Evolutionary conservation across 225 moss, liverwort and hornwort species (phyloP).

Genomic region (Pleurozium schreberi): DNA sequence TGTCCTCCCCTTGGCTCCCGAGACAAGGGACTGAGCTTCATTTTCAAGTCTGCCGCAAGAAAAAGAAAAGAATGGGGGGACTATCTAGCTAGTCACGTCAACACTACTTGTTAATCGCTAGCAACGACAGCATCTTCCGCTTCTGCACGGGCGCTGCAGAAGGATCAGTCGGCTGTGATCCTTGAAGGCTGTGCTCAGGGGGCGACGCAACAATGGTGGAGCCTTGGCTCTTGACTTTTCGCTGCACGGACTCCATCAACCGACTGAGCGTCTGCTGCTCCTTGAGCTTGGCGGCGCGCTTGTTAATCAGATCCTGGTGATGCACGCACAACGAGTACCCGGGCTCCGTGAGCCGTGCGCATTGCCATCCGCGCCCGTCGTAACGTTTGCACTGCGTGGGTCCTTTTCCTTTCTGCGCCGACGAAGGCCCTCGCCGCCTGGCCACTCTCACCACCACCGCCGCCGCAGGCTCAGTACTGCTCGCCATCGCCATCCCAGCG

Average conservation of each 20-base stretch:
- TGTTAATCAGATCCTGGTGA: slow-evolving; percentile 50
- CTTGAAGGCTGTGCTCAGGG: background rate
- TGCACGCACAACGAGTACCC: slow-evolving; percentile 48
- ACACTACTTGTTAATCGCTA: slow-evolving; percentile 21
- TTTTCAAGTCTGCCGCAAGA: background rate
- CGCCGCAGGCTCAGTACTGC: background rate
- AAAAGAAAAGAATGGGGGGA: background rate
- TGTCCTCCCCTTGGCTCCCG: background rate
- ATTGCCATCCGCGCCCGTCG: slow-evolving; percentile 52
- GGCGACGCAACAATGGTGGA: background rate
- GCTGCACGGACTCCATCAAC: slow-evolving; percentile 20
- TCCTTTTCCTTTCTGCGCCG: slow-evolving; percentile 47
- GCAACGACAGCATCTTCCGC: slow-evolving; percentile 24
- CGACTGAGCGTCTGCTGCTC: slow-evolving; percentile 35
- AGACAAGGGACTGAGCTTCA: background rate
- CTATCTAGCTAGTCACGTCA: background rate
- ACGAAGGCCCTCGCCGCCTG: slow-evolving; percentile 35
- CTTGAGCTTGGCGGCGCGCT: slow-evolving; percentile 49
- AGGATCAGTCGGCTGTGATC: background rate
- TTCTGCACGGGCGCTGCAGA: slow-evolving; percentile 3
- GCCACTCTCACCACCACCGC: slow-evolving; percentile 27
- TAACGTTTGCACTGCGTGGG: slow-evolving; percentile 55
- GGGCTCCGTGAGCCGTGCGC: slow-evolving; percentile 47
- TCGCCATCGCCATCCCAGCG: background rate
- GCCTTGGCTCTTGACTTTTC: slow-evolving; percentile 8